Base-by-base conservation (phyloP, 2,329 filamentous ascomycete genomes). In the Cladosporium sp. region DNA sequence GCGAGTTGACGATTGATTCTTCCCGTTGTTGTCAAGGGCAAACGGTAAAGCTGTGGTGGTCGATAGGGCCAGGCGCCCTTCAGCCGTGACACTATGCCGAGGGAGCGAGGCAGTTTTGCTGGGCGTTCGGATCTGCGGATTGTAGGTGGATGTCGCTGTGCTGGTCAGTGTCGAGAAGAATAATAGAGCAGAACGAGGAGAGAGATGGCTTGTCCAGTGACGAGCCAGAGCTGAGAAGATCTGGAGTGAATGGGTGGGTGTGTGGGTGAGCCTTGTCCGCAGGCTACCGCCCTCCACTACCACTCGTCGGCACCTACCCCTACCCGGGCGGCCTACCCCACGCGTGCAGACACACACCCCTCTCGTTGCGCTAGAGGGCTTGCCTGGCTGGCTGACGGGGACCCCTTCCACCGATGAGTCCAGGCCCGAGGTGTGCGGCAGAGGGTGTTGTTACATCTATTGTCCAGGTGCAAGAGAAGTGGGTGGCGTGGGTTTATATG, bases 81-180 rank as follows among this genome's bases (percentile, higher is more conserved):
- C 18, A 32, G 45, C 27, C 45, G 45, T 20, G 27, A 36, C 19
- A 18, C 45, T 11, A 41, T 36, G 17, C 27, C n/a, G 37, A 36
- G 30, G 19, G 2, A 40, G 37, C 45, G 45, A 48, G 45, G 45
- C 45, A 48, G 45, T 7, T 34, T 48, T 41, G 45, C 45, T 38
- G 43, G 18, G 18, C 32, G 34, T 22, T 18, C n/a, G 17, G 7
- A 20, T 17, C 18, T 20, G 22, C 8, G 4, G 22, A 27, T 27
- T 4, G 9, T 9, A 9, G 22, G 22, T 9, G 4, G 9, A 27
- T 9, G 5, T 4, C 18, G 29, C 19, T 34, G 6, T 34, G 32
- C n/a, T 13, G n/a, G 13, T 34, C 32, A 34, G 32, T 13, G 11
- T 13, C 4, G 32, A 34, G 37, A 15, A 36, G 12, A 4, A n/a